Conservation (phyloP, 176 grass and related monocot genomes). For the Triticum monococcum region DNA sequence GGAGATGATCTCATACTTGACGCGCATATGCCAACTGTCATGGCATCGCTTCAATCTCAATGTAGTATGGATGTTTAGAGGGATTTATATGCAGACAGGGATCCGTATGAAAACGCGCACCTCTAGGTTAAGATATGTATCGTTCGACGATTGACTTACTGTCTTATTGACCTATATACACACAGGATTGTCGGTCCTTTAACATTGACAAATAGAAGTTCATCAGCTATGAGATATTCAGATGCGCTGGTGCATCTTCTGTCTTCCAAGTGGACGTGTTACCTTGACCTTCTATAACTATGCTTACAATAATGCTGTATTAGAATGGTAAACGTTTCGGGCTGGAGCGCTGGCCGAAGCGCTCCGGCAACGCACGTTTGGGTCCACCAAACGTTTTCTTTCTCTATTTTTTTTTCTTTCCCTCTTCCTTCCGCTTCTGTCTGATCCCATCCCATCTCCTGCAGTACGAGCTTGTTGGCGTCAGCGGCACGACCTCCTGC, state of each 20-base stretch:
- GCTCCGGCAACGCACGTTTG: too few species aligned
- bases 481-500: too few species aligned
- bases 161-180: slow-evolving; percentile 12
- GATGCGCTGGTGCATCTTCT: background rate
- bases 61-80: background rate
- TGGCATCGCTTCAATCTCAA: background rate
- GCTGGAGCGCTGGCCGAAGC: too few species aligned
- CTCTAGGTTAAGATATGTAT: background rate
- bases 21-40: background rate
- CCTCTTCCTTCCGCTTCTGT: too few species aligned
- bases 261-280: background rate
- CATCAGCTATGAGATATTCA: slow-evolving; percentile 9
- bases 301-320: background rate
- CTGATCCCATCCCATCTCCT: too few species aligned
- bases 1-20: background rate
- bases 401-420: too few species aligned
- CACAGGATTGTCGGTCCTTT: background rate
- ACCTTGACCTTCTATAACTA: background rate
- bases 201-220: slow-evolving; percentile 4
- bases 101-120: background rate
- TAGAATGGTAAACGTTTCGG: too few species aligned
- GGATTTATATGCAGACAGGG: background rate
- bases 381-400: too few species aligned
- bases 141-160: background rate
- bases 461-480: too few species aligned